Base-by-base conservation (phyloP, 305 asterid species). In the Plantago coronopus region DNA sequence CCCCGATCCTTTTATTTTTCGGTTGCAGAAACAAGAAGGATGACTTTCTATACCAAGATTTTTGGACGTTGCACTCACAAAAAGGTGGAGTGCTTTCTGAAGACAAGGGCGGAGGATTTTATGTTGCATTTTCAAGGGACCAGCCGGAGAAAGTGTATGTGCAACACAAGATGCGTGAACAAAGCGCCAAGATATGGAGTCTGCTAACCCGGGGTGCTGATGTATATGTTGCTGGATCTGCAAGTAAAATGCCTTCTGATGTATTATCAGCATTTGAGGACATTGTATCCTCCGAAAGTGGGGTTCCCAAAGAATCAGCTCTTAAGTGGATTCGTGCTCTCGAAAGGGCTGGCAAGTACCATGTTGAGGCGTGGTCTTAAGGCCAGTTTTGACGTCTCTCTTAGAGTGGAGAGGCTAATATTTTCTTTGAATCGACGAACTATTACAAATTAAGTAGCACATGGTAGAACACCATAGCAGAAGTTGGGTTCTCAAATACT, bases 341-440 rank as follows among this genome's bases (percentile, higher is more conserved):
- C 70, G 98, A 86, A 59, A 87, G 78, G 77, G 91, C 88, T 18
- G 87, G 91, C 44, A 89, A 79, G 72, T 88, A 88, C 71, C 88
- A 83, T 71, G 89, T 89, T 17, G 98, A 91, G 78, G 90, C 97
- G 59, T 91, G 98, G 98, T 83, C 95, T 59, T 79, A 68, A 72
- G 59, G 31, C 61, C 61, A 23, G 27, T 53, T 61, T 58, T 22
- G 19, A 11, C 34, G 9, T 53, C 55, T 57, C 17, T 9, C 3
- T 3, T 5, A 18, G 11, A 18, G 17, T 40, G 8, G 37, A 42
- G 50, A 40, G 49, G 27, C 37, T 21, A 57, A 19, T 38, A 18
- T 38, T n/a, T n/a, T n/a, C n/a, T n/a, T n/a, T n/a, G n/a, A n/a
- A n/a, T n/a, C n/a, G n/a, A n/a, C n/a, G n/a, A n/a, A n/a, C n/a